A percentile compares a stretch with the other conserved stretches of the same genome.
phyloP scores from a whole-genome alignment of 2,329 filamentous ascomycete species.

The Pseudocercospora fijiensis region DNA sequence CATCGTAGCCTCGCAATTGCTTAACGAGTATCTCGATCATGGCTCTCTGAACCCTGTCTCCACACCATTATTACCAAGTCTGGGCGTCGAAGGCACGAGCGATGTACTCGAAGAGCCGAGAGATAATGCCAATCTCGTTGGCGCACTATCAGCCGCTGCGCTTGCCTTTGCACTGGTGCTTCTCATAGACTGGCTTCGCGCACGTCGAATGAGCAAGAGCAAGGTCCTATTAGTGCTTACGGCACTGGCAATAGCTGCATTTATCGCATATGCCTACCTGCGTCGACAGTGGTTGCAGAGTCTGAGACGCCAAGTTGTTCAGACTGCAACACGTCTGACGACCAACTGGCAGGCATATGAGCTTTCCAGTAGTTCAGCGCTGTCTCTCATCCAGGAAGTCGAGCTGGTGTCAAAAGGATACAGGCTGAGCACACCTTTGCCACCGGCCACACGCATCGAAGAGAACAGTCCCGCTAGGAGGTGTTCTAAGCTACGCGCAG shows the following conservation, averaged over 20 bases:
- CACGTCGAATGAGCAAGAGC: constrained; percentile 57
- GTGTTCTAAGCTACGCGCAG: constrained; percentile 75
- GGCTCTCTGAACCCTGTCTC: constrained; percentile 40
- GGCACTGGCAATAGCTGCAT: constrained; percentile 54
- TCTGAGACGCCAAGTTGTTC: constrained; percentile 70
- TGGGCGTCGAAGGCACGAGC: constrained; percentile 26
- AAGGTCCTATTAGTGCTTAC: constrained; percentile 49
- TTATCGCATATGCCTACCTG: constrained; percentile 68
- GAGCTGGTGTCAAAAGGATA: constrained; percentile 91
- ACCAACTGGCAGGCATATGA: constrained; percentile 78
- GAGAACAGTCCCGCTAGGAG: constrained; percentile 68
- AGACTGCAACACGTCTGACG: constrained; percentile 67
- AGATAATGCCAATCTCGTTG: constrained; percentile 53
- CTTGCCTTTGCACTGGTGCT: constrained; percentile 64
- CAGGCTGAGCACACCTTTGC: constrained; percentile 81
- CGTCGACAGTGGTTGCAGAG: constrained; percentile 80
- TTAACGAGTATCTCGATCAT: constrained; percentile 63
- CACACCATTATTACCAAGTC: constrained; percentile 9
- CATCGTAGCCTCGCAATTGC: constrained; percentile 84
- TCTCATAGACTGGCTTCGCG: constrained; percentile 68
- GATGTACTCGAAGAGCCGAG: constrained; percentile 31
- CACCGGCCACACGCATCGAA: constrained; percentile 89
- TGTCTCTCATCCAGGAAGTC: constrained; percentile 89
- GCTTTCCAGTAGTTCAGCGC: constrained; percentile 68
- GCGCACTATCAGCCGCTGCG: constrained; percentile 64